Evolutionary conservation across 2,329 filamentous ascomycete genomes (phyloP), one percentile per base, ranked within the genome.

Genomic region (Penicillium brevicompactum): DNA sequence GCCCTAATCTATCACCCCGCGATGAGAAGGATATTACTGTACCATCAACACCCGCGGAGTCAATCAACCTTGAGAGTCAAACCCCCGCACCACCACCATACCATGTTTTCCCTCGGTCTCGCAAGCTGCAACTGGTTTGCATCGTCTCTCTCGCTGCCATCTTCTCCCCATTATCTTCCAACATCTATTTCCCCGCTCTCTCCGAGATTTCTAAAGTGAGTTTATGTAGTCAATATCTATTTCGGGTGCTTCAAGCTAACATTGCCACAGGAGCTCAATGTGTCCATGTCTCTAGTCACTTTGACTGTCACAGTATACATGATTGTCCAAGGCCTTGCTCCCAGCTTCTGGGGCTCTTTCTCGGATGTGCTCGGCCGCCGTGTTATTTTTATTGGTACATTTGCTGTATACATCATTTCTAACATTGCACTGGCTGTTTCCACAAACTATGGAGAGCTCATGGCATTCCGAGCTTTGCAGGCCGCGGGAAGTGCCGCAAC

Each of bases 271-370:
- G 57, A 68, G 18, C 55, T 73, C 7, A 27, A 65, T 32, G 52
- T 71, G 41, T 70, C 64, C 7, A 64, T 66, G 47, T 59, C 67
- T 11, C 54, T 71, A 2, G 62, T 70, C 16, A 71, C 68, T 11
- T 57, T 75, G n/a, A 75, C 74, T 1, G 66, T 76, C 16, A 75
- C 74, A 0, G 56, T 72, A 34, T 84, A 83, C 59, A 77, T 81
- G 66, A 71, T 82, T 47, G 68, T 82, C 4, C 81, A 83, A 66
- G 82, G 78, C 5, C 64, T 83, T 14, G 75, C 78, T 3, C 80
- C 81, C 0, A 69, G 76, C 4, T 70, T 83, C 48, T 82, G 78
- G 76, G 78, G 76, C 7, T 74, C 79, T 0, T 67, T 83, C 8
- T 79, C 80, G 0, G 81, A 83, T 58, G 69, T 70, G 0, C 57